Base-by-base conservation (phyloP, 2,329 filamentous ascomycete species). In the Canariomyces notabilis region DNA sequence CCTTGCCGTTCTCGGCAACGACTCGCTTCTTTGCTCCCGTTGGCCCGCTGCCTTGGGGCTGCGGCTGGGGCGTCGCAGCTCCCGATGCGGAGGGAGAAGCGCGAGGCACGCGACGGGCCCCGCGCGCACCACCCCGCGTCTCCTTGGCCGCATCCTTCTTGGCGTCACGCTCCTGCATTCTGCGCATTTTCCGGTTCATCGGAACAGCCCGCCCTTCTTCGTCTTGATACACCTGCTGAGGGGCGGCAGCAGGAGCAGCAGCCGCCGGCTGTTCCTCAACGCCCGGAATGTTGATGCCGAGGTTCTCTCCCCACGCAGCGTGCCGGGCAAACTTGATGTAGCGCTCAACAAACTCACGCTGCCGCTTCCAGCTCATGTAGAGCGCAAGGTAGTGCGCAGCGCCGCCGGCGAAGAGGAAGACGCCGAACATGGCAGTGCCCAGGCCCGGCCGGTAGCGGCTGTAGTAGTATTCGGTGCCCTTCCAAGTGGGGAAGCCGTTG, bases 401-500 rank as follows among this genome's bases (percentile, higher is more conserved):
- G 53, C 93, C 93, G 47, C 90, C 91, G 42, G 86, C 80, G 42
- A 88, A 79, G 52, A 95, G 65, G 67, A 97, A 89, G 33, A 95
- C 70, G 38, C 91, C 90, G 20, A 84, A 51, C 42, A 97, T 67
- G 37, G 95, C 93, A 12, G 87, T 87, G 49, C 88, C 89, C 36
- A 97, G 73, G 7, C 93, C 93, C 2, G 93, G 93, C 16, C 93
- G 81, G 76, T 91, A 96, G 48, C 93, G 83, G 60, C 82, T 83
- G 73, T 98, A 98, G 77, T 97, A 98, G 77, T 98, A 98, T 52
- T 93, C 91, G 36, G 91, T 96, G 48, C 93, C 93, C 72, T 91
- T 90, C 93, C 93, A 98, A 46, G 80, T 81, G 23, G 93, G 93
- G 72, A 98, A 98, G 51, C 93, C 93, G 67, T 97, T 89, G 65